Evolutionary conservation across 2,329 filamentous ascomycete species (phyloP).

Genomic region (Colletotrichum falcatum): DNA sequence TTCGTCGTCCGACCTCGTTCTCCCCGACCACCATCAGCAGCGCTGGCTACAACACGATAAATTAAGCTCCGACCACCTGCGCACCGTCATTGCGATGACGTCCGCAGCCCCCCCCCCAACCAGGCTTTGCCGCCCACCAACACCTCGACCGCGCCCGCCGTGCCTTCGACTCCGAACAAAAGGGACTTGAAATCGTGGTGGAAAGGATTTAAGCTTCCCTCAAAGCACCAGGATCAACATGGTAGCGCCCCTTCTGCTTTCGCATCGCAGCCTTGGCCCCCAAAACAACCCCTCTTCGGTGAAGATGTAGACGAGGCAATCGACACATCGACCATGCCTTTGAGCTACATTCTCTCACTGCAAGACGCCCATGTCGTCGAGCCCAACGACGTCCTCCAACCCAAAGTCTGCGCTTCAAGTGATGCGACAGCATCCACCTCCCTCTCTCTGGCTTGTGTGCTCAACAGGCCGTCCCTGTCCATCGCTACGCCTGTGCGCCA

Average conservation of each 20-base stretch:
- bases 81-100: conserved; percentile 49
- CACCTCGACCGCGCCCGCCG: conserved; percentile 30
- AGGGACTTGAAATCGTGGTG: conserved; percentile 96
- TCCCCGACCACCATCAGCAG: conserved; percentile 5
- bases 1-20: conserved; percentile 6
- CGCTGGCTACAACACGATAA: conserved; percentile 36
- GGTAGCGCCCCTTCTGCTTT: conserved; percentile 61
- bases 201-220: conserved; percentile 88
- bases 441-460: conserved; percentile 1
- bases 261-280: conserved; percentile 22
- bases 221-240: conserved; percentile 66
- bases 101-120: conserved; percentile 44
- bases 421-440: conserved; percentile 36
- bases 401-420: conserved; percentile 38
- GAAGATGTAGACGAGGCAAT: conserved; percentile 37
- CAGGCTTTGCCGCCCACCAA: conserved; percentile 40
- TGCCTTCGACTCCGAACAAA: conserved; percentile 80
- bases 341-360: conserved; percentile 27
- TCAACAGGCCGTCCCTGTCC: conserved; percentile 38
- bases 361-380: conserved; percentile 37
- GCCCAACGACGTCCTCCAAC: neutral
- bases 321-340: conserved; percentile 29
- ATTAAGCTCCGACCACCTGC: conserved; percentile 40
- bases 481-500: conserved; percentile 36
- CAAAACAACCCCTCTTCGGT: conserved; percentile 38